Conservation (phyloP, 768 basidiomycete species). For the Floccularia luteovirens region DNA sequence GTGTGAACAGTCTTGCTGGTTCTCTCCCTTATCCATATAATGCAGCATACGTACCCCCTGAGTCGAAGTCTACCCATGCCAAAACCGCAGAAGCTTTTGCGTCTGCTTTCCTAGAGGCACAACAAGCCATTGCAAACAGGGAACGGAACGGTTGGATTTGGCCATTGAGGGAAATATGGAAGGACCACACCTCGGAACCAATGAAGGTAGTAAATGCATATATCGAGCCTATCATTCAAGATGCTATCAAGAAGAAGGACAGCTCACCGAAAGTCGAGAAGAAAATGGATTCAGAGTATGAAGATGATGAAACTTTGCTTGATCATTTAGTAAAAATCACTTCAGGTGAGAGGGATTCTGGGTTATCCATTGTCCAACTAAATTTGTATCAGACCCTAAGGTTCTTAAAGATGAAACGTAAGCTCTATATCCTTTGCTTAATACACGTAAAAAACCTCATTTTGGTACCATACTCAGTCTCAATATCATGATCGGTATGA, state of each 20-base stretch:
- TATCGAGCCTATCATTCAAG: slow-evolving; percentile 43
- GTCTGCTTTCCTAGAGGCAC: slow-evolving; percentile 39
- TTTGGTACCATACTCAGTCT: slow-evolving; percentile 19
- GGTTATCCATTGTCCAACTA: neutral
- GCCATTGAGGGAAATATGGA: slow-evolving; percentile 43
- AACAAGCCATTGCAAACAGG: slow-evolving; percentile 32
- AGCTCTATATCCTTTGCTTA: slow-evolving; percentile 2
- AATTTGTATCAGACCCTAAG: slow-evolving; percentile 22
- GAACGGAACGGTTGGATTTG: slow-evolving; percentile 40
- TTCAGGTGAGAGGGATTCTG: slow-evolving; percentile 21
- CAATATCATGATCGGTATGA: slow-evolving; percentile 37
- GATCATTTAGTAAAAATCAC: slow-evolving; percentile 50
- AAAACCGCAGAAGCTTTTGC: slow-evolving; percentile 35
- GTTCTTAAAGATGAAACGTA: slow-evolving; percentile 42
- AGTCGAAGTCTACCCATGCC: slow-evolving; percentile 14
- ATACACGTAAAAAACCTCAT: neutral
- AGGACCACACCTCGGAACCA: slow-evolving; percentile 35
- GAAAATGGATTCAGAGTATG: slow-evolving; percentile 17
- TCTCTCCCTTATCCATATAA: slow-evolving; percentile 47
- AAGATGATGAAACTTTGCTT: slow-evolving; percentile 41
- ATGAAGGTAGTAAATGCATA: slow-evolving; percentile 49
- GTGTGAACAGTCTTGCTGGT: slow-evolving; percentile 43
- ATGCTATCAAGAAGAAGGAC: slow-evolving; percentile 37
- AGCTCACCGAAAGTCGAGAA: slow-evolving; percentile 14
- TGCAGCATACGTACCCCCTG: slow-evolving; percentile 14